Base-by-base conservation (phyloP, 2,329 filamentous ascomycete species). In the Colletotrichum sp. region DNA sequence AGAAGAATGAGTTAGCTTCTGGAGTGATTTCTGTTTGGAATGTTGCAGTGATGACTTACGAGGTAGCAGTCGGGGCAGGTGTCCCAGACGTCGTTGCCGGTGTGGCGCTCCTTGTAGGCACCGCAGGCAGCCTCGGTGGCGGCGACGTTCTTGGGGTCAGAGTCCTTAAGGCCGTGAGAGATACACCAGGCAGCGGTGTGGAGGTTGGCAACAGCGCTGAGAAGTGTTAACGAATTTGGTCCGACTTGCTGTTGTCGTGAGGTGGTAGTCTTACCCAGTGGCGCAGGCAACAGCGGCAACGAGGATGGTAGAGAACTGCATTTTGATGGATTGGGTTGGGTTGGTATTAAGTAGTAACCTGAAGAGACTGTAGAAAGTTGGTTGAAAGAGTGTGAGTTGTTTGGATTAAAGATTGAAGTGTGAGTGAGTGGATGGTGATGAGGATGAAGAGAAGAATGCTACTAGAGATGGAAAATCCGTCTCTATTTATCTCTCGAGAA, bases 91-190 rank as follows among this genome's bases (percentile, higher is more conserved):
- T 66, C 63, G 63, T 57, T 57, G 47, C 63, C 63, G 31, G 47
- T 66, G 63, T 57, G 47, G 33, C 63, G 63, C 63, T 66, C n/a
- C 63, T 66, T 66, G 43, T 66, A 66, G 47, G 51, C 63, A n/a
- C 63, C 63, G 63, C 63, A 66, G 33, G 63, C 63, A 21, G 63
- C 63, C 47, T 66, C 47, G 29, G 63, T 66, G 63, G 63, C 63
- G 27, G 43, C 63, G 31, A 66, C 33, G 62, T 65, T 65, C 62
- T 65, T 65, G 18, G 62, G 62, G 43, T 65, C 62, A n/a, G 62
- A 65, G 62, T 65, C 62, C 24, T 38, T 18, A 4, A 65, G 62
- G 15, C 62, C 62, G n/a, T 54, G 43, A 21, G 62, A 65, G 43
- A 65, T 65, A 38, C 62, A 65, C 62, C 62, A 65, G 29, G 62